phyloP scores from a whole-genome alignment of 2,329 filamentous ascomycete genomes.

The Botrytis aclada region DNA sequence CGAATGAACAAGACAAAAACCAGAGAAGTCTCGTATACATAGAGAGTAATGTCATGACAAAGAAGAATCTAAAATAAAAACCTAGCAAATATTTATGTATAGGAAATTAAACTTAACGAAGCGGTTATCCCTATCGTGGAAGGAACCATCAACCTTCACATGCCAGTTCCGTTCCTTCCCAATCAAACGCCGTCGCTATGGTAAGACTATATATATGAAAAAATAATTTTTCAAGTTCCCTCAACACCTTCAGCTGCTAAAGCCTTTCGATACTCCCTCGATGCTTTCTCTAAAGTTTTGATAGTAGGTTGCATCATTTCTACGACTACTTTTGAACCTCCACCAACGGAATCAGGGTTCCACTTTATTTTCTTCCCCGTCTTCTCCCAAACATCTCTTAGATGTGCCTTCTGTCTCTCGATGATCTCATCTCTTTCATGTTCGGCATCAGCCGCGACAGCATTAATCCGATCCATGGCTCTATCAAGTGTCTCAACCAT shows the following conservation, averaged over 20 bases:
- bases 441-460: slow-evolving; percentile 78
- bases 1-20: slow-evolving; percentile 12
- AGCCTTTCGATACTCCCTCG: slow-evolving; percentile 67
- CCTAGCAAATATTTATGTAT: not conserved
- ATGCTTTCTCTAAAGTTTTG: slow-evolving; percentile 66
- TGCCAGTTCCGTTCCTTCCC: slow-evolving; percentile 23
- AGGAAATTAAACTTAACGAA: slow-evolving; percentile 3
- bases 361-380: slow-evolving; percentile 73
- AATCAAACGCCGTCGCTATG: slow-evolving; percentile 35
- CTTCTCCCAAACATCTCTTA: slow-evolving; percentile 64
- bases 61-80: not conserved
- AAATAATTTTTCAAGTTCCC: slow-evolving; percentile 21
- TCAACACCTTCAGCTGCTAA: slow-evolving; percentile 56
- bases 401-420: slow-evolving; percentile 64
- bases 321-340: slow-evolving; percentile 72
- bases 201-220: slow-evolving; percentile 1
- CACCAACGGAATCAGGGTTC: slow-evolving; percentile 65
- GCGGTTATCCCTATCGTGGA: not conserved
- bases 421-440: slow-evolving; percentile 66
- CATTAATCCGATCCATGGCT: slow-evolving; percentile 74
- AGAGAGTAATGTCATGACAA: not conserved
- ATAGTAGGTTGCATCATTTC: slow-evolving; percentile 74
- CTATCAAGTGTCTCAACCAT: slow-evolving; percentile 78
- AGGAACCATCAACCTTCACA: slow-evolving; percentile 3
- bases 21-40: slow-evolving; percentile 11